Evolutionary conservation across 1,284 basidiomycete species (phyloP).

Genomic region (Schizophyllum amplum): DNA sequence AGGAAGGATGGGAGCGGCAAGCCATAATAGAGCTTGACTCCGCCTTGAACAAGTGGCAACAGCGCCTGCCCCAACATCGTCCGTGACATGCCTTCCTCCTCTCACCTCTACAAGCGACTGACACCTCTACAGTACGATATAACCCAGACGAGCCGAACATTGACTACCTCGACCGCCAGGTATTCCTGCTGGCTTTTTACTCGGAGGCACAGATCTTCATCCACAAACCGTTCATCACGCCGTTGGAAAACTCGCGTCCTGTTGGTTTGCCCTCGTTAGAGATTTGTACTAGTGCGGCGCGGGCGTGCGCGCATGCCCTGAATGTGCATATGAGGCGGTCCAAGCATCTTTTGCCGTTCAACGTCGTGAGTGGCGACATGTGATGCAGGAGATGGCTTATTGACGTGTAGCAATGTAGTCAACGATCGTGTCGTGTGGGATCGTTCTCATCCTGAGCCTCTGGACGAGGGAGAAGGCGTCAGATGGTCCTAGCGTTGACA

Average conservation of each 20-base stretch:
- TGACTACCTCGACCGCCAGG: slow-evolving; percentile 37
- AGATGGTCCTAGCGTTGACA: neutral
- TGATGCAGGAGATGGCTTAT: neutral
- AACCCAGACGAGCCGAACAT: slow-evolving; percentile 31
- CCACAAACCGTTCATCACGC: slow-evolving; percentile 45
- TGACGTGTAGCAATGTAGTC: neutral
- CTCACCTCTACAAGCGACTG: neutral
- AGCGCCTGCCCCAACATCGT: slow-evolving; percentile 32
- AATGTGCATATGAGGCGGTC: slow-evolving; percentile 17
- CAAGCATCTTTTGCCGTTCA: neutral
- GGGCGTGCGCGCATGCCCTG: slow-evolving; percentile 38
- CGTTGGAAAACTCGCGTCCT: slow-evolving; percentile 14
- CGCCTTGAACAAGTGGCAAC: slow-evolving; percentile 42
- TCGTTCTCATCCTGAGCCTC: neutral
- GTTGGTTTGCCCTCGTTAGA: slow-evolving; percentile 34
- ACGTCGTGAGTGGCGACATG: neutral
- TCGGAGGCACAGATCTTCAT: slow-evolving; percentile 40
- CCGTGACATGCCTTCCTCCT: neutral
- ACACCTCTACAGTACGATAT: slow-evolving; percentile 32
- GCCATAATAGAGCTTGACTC: slow-evolving; percentile 43
- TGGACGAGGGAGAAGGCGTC: neutral
- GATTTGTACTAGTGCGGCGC: slow-evolving; percentile 45
- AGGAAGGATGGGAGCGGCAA: slow-evolving; percentile 30
- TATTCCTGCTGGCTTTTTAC: slow-evolving; percentile 36
- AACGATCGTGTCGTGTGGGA: neutral